Evolutionary conservation across 768 basidiomycete genomes (phyloP).

Genomic region (Stropharia rugosoannulata): DNA sequence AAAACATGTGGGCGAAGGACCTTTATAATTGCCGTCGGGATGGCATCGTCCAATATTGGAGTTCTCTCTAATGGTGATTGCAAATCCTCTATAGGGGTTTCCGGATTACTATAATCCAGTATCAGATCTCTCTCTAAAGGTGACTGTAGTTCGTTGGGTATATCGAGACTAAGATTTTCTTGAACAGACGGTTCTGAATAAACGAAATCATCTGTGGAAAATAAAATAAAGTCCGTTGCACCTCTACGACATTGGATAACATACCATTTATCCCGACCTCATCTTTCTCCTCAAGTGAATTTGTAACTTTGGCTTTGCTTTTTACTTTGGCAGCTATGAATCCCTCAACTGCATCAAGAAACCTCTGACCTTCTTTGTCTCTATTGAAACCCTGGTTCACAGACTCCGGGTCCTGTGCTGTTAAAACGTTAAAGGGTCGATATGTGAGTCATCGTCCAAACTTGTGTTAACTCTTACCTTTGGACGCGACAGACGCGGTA

Average conservation of each 20-base stretch:
- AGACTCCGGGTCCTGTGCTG: neutral
- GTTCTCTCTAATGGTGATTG: too few relatives aligned
- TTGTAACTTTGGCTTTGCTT: neutral
- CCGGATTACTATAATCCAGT: neutral
- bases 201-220: too few relatives aligned
- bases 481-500: neutral
- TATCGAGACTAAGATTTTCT: too few relatives aligned
- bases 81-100: too few relatives aligned
- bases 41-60: neutral
- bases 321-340: neutral
- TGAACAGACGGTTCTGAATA: too few relatives aligned
- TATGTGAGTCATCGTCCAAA: too few relatives aligned
- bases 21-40: neutral
- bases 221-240: too few relatives aligned
- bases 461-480: too few relatives aligned
- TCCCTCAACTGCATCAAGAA: neutral
- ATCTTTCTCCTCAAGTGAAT: neutral
- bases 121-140: too few relatives aligned
- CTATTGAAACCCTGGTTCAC: neutral
- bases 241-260: neutral
- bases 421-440: too few relatives aligned
- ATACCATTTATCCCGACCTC: neutral
- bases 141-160: too few relatives aligned
- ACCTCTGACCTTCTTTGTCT: neutral
- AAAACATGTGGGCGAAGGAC: slow-evolving; percentile 1